Evolutionary conservation across 768 basidiomycete genomes (phyloP), one percentile per base, ranked within the genome.

Genomic region (Mycena kentingensis): DNA sequence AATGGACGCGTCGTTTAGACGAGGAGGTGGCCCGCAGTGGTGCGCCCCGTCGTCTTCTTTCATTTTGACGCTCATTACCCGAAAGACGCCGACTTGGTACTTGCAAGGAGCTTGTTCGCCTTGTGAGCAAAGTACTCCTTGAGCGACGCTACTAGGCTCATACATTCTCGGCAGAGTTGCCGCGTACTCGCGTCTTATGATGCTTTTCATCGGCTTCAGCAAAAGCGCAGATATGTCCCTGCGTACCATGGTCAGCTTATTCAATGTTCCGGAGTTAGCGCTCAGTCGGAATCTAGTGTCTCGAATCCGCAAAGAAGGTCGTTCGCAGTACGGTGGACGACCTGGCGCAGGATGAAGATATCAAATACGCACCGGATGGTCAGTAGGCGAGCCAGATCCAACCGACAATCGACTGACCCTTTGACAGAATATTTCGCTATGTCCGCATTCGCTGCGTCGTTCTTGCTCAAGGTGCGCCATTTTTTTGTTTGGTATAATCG

Each of bases 171-270:
- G 2, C 49, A 90, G 88, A 77, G 76, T 88, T 37, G 84, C 87
- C 51, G 80, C 74, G 26, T 92, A 91, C 61, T 87, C 87, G 29
- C 77, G 90, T 13, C 80, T 92, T 13, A 88, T 92, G 44, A 89
- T 91, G 87, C 89, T 81, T 63, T 91, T 90, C 0, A 90, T 92
- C 61, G 89, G 87, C 5, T 91, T 91, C 89, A 92, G 58, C 85
- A 90, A 60, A 80, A 84, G 58, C 79, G 85, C 76, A 2, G 87
- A 90, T 85, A 25, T n/a, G 72, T 55, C 41, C 44, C 31, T 34
- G 10, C 48, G 1, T 32, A 8, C 31, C 31, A n/a, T 32, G 31
- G 22, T 42, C 13, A 26, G 55, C 24, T 10, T 37, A n/a, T 58
- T 41, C 50, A 60, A 46, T 25, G 41, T 42, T 49, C 34, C 47